Percentiles rank a stretch among this genome's conserved stretches.
Evolutionary conservation across 1,284 basidiomycete species (phyloP).

Genomic region (Pholiota adiposa): DNA sequence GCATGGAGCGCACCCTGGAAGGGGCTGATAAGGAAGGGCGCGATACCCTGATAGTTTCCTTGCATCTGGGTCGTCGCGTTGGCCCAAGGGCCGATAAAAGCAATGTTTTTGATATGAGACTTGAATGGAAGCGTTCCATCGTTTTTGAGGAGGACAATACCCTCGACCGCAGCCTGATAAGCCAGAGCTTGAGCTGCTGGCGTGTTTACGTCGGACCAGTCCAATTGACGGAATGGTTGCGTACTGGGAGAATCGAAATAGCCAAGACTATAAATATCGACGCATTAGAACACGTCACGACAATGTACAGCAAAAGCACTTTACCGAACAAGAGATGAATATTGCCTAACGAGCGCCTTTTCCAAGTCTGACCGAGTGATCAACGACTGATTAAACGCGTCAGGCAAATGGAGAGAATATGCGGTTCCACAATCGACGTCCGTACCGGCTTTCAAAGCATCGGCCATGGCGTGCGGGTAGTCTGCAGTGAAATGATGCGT

Average conservation of each 20-base stretch:
- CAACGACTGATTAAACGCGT: slow-evolving; percentile 50
- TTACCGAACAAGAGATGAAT: slow-evolving; percentile 56
- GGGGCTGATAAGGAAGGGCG: slow-evolving; percentile 59
- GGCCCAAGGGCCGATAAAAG: slow-evolving; percentile 58
- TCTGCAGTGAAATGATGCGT: slow-evolving; percentile 51
- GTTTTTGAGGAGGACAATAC: slow-evolving; percentile 60
- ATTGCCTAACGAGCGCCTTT: slow-evolving; percentile 47
- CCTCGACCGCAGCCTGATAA: slow-evolving; percentile 52
- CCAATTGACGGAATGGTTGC: slow-evolving; percentile 55
- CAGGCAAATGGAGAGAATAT: slow-evolving; percentile 47
- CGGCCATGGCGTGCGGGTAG: slow-evolving; percentile 49
- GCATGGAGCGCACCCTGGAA: slow-evolving; percentile 49
- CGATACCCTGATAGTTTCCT: slow-evolving; percentile 56
- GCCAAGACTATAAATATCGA: slow-evolving; percentile 43
- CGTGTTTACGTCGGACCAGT: slow-evolving; percentile 52
- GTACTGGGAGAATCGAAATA: slow-evolving; percentile 55
- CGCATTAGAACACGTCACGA: background rate
- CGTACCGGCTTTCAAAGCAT: slow-evolving; percentile 55
- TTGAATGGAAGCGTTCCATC: slow-evolving; percentile 56
- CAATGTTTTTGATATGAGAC: slow-evolving; percentile 45
- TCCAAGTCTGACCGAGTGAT: slow-evolving; percentile 48
- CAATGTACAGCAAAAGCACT: slow-evolving; percentile 9
- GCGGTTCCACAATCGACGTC: slow-evolving; percentile 59
- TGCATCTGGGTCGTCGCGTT: slow-evolving; percentile 60
- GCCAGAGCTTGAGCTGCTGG: slow-evolving; percentile 52